Percentiles rank a stretch among this genome's conserved stretches.
phyloP scores from a whole-genome alignment of 164 flowering plant genomes.

The Vitis vinifera region DNA sequence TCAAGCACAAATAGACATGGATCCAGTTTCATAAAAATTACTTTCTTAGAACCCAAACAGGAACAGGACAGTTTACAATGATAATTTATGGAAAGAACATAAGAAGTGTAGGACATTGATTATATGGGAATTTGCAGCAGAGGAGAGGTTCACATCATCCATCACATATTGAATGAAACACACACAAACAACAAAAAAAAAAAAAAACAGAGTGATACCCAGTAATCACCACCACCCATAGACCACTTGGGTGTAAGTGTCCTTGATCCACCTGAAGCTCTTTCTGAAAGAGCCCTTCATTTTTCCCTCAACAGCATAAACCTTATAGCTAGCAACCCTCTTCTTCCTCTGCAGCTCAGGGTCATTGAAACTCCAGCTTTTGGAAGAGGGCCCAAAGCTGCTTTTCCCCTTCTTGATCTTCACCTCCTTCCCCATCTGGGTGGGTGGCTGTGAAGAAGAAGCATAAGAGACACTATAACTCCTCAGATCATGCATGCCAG shows the following conservation, averaged over 20 bases:
- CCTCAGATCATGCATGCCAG: conserved; percentile 53
- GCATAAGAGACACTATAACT: conserved; percentile 55
- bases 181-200: neutral
- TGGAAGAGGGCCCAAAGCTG: conserved; percentile 25
- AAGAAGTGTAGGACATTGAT: neutral
- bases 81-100: neutral
- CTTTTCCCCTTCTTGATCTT: conserved; percentile 42
- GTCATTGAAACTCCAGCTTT: conserved; percentile 48
- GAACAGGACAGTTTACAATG: neutral
- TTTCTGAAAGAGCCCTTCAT: conserved; percentile 64
- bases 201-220: neutral
- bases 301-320: conserved; percentile 53
- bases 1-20: neutral
- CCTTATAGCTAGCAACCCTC: conserved; percentile 63
- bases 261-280: conserved; percentile 76
- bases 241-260: conserved; percentile 52
- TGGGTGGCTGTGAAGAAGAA: conserved; percentile 19
- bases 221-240: conserved; percentile 61
- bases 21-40: neutral
- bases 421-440: conserved; percentile 24
- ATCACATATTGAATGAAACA: neutral
- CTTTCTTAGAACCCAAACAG: neutral
- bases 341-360: conserved; percentile 66
- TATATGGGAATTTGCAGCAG: neutral
- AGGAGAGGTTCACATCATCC: neutral